Conservation (phyloP, 2,329 filamentous ascomycete genomes). For the Bipolaris oryzae region DNA sequence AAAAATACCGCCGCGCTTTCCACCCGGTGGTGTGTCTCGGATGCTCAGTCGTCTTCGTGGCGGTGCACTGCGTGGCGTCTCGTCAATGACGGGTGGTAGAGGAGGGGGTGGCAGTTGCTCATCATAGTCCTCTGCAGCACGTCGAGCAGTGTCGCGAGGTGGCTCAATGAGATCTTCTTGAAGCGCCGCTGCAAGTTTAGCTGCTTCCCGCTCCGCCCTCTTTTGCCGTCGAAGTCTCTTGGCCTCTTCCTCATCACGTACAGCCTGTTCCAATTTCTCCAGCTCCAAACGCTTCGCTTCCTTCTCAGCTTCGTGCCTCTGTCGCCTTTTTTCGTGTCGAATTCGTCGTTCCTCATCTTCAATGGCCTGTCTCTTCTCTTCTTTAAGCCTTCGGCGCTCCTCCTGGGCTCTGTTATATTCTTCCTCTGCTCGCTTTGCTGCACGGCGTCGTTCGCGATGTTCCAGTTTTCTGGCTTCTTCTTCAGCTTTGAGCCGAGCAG, state of each 20-base stretch:
- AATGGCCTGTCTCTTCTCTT: conserved; percentile 24
- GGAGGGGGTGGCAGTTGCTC: conserved; percentile 15
- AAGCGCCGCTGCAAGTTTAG: conserved; percentile 22
- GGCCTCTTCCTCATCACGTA: conserved; percentile 34
- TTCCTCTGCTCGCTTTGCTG: conserved; percentile 32
- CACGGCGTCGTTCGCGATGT: conserved; percentile 38
- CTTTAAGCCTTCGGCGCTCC: conserved; percentile 26
- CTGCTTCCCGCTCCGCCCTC: conserved; percentile 36
- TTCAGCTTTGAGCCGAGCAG: conserved; percentile 27
- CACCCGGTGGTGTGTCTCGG: conserved; percentile 32
- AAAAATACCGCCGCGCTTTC: conserved; percentile 38
- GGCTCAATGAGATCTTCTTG: conserved; percentile 19
- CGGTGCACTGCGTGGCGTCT: conserved; percentile 29
- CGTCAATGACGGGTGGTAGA: conserved; percentile 24
- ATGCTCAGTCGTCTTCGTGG: conserved; percentile 35
- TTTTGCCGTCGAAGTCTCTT: conserved; percentile 31
- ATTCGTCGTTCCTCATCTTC: conserved; percentile 39
- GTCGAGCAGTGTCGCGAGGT: conserved; percentile 36
- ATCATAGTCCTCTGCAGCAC: conserved; percentile 24
- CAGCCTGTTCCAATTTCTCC: conserved; percentile 22
- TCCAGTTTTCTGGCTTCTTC: conserved; percentile 33
- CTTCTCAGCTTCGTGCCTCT: conserved; percentile 36
- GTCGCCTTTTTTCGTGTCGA: conserved; percentile 35
- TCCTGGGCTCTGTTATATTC: conserved; percentile 28
- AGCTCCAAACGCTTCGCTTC: conserved; percentile 24